phyloP scores from a whole-genome alignment of 2,329 filamentous ascomycete genomes.

The Ophiostoma sp. region DNA sequence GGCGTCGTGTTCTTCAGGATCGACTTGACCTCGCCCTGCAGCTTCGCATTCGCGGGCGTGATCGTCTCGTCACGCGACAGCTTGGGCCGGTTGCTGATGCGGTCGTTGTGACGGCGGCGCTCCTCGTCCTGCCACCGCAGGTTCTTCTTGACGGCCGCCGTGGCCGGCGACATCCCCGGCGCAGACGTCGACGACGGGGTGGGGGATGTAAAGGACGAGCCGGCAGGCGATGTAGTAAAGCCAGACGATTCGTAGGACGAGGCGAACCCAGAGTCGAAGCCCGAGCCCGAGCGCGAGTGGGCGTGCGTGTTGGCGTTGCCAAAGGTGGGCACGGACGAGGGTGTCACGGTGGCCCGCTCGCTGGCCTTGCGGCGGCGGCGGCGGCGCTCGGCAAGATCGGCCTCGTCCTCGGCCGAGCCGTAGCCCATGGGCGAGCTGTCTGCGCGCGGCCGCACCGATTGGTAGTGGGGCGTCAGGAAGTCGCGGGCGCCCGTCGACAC shows the following conservation, averaged over 20 bases:
- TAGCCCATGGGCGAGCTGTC: conserved; percentile 25
- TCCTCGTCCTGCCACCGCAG: conserved; percentile 33
- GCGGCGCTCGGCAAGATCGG: conserved; percentile 24
- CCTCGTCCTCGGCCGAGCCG: conserved; percentile 27
- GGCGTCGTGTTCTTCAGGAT: conserved; percentile 31
- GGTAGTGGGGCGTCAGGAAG: conserved; percentile 11
- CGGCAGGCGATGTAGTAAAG: conserved; percentile 15
- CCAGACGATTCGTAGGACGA: conserved; percentile 25
- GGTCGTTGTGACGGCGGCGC: conserved; percentile 31
- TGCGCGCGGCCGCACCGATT: conserved; percentile 16
- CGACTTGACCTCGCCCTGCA: conserved; percentile 30
- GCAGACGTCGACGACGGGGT: conserved; percentile 20
- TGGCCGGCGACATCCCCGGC: background rate
- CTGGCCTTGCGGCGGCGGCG: conserved; percentile 24
- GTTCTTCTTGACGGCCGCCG: conserved; percentile 27
- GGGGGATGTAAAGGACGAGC: conserved; percentile 10
- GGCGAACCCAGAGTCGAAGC: conserved; percentile 14
- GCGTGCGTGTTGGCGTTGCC: conserved; percentile 23
- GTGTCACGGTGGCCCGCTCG: conserved; percentile 23
- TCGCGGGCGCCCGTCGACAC: background rate
- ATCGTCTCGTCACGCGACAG: conserved; percentile 23
- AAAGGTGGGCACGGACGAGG: conserved; percentile 26
- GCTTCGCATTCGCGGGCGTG: conserved; percentile 7
- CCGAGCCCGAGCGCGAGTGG: background rate
- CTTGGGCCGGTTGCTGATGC: conserved; percentile 31